Conservation (phyloP, 1,139 yeast genomes). For the Lodderomyces oxycetoniae region DNA sequence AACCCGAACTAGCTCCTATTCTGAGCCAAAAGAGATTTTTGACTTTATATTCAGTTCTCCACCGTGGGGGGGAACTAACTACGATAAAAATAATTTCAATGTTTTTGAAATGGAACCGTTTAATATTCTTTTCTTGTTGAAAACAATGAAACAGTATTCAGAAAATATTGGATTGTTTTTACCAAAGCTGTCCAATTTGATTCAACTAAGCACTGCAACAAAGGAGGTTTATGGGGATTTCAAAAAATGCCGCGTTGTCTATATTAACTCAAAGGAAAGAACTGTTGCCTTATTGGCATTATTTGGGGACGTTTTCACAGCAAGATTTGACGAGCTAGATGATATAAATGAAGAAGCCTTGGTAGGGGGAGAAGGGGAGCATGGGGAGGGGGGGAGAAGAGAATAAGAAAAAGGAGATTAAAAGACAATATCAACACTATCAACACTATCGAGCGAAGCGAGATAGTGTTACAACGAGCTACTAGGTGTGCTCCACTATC, state of each 20-base stretch:
- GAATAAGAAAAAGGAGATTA: background rate
- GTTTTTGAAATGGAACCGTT: constrained; percentile 44
- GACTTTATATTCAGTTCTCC: constrained; percentile 82
- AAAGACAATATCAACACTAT: too few species aligned
- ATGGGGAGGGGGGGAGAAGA: background rate
- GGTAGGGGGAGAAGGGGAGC: background rate
- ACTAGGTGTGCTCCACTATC: too few species aligned
- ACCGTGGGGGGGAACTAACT: constrained; percentile 95
- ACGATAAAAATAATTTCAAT: constrained; percentile 48
- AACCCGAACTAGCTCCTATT: constrained; percentile 1
- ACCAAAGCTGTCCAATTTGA: constrained; percentile 66
- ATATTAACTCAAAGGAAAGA: constrained; percentile 38
- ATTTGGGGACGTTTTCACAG: constrained; percentile 41
- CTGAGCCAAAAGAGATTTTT: constrained; percentile 24
- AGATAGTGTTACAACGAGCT: too few species aligned
- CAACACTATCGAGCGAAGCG: too few species aligned
- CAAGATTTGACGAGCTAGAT: constrained; percentile 10
- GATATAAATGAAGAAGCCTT: constrained; percentile 6
- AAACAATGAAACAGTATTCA: constrained; percentile 39
- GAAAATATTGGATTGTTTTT: constrained; percentile 62
- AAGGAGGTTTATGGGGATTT: constrained; percentile 39
- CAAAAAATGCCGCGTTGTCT: constrained; percentile 43
- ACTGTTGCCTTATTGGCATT: constrained; percentile 54
- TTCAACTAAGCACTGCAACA: constrained; percentile 51
- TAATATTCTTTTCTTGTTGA: constrained; percentile 40